Conservation (phyloP, 495 filamentous ascomycete species). For the Xylaria telfairii region DNA sequence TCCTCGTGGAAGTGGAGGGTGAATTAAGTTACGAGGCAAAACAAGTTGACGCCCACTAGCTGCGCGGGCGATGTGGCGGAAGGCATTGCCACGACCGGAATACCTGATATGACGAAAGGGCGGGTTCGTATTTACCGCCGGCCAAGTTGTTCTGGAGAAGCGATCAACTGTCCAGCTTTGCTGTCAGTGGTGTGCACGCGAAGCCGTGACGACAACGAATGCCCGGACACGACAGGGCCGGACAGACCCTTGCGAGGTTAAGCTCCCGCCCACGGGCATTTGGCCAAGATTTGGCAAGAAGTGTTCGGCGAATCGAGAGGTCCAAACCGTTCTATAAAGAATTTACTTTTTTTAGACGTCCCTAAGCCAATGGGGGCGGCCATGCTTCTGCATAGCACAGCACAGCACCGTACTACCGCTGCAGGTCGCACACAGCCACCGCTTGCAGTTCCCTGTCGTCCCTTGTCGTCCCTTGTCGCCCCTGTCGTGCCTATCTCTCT, state of each 20-base stretch:
- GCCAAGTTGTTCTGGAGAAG: slow-evolving; percentile 2
- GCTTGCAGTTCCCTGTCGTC: neutral
- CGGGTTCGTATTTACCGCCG: slow-evolving; percentile 15
- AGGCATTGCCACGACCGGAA: slow-evolving; percentile 22
- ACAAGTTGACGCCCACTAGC: neutral
- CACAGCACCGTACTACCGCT: slow-evolving; percentile 24
- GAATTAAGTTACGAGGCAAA: slow-evolving; percentile 8
- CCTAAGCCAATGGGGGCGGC: slow-evolving; percentile 37
- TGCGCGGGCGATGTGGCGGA: slow-evolving; percentile 12
- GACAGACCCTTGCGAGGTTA: neutral
- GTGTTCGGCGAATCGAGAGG: slow-evolving; percentile 35
- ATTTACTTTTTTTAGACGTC: slow-evolving; percentile 38
- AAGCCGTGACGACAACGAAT: slow-evolving; percentile 3
- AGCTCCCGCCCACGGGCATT: slow-evolving; percentile 3
- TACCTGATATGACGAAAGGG: slow-evolving; percentile 17
- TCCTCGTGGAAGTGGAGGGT: neutral
- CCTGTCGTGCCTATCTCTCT: neutral
- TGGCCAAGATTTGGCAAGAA: slow-evolving; percentile 20
- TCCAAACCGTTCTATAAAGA: slow-evolving; percentile 26
- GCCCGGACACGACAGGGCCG: neutral
- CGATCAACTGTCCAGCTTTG: slow-evolving; percentile 6
- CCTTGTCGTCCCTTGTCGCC: too few relatives aligned
- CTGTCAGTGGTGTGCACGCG: neutral
- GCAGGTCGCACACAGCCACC: slow-evolving; percentile 16
- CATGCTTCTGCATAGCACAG: neutral